Percentiles rank a stretch among this genome's conserved stretches.
These are phyloP conservation scores for Acrodontium crateriforme DNA, from an alignment of 2,329 filamentous ascomycete species.

Conservation along the genomic window DNA sequence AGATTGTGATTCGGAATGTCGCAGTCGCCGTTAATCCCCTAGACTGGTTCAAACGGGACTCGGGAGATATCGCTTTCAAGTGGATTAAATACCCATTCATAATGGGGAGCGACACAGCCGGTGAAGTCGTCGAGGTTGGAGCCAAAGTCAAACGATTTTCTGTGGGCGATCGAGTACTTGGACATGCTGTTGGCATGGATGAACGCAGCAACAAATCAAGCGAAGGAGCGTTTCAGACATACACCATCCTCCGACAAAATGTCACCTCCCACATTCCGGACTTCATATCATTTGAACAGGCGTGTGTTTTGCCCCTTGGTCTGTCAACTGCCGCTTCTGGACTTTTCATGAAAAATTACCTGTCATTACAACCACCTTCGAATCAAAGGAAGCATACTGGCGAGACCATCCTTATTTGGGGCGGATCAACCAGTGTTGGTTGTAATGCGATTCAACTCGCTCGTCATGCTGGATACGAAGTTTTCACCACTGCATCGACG, in stretches of 20 bases:
- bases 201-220: conserved; percentile 2
- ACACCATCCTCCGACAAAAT: conserved; percentile 5
- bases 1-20: neutral
- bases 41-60: neutral
- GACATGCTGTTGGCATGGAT: conserved; percentile 2
- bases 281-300: conserved; percentile 7
- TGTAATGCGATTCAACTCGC: conserved; percentile 34
- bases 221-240: conserved; percentile 9
- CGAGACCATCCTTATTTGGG: conserved; percentile 35
- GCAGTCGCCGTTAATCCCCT: neutral
- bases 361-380: conserved; percentile 1
- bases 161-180: conserved; percentile 45
- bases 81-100: conserved; percentile 1
- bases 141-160: conserved; percentile 40
- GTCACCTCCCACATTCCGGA: conserved; percentile 7
- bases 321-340: conserved; percentile 10
- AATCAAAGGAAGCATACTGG: neutral
- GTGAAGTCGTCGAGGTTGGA: conserved; percentile 46
- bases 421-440: conserved; percentile 38
- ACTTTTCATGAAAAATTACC: conserved; percentile 7
- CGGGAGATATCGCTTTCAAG: neutral
- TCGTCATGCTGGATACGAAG: conserved; percentile 31
- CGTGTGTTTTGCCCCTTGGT: conserved; percentile 10
- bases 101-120: conserved; percentile 55
- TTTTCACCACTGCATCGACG: conserved; percentile 19